These are phyloP conservation scores for Logfia minima DNA, from an alignment of 129 eudicot species.

Conservation along the genomic window DNA sequence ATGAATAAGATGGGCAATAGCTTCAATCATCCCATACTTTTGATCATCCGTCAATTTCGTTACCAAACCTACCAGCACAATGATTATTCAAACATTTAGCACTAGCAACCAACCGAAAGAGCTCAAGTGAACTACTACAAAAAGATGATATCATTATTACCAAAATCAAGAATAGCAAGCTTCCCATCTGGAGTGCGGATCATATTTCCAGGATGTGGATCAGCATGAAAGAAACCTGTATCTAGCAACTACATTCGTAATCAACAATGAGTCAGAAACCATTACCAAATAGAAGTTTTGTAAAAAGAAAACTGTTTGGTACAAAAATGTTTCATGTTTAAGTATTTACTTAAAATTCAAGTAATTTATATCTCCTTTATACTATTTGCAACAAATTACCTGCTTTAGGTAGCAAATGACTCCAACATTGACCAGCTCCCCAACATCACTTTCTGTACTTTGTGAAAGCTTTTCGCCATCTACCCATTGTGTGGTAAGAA, in stretches of 20 bases:
- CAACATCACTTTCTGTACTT: slow-evolving; percentile 97
- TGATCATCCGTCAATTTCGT: slow-evolving; percentile 96
- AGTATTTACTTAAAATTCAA: neutral
- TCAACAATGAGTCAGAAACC: slow-evolving; percentile 25
- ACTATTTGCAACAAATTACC: slow-evolving; percentile 40
- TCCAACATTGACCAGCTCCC: slow-evolving; percentile 98
- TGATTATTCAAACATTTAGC: slow-evolving; percentile 18
- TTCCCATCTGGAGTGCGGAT: slow-evolving; percentile 99
- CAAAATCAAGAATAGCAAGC: slow-evolving; percentile 96
- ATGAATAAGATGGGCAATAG: slow-evolving; percentile 97
- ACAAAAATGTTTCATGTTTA: neutral
- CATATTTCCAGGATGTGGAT: slow-evolving; percentile 99
- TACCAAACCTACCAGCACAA: slow-evolving; percentile 65
- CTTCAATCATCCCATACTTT: slow-evolving; percentile 99
- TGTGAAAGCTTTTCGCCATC: slow-evolving; percentile 99
- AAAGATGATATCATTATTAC: slow-evolving; percentile 38
- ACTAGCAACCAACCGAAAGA: neutral
- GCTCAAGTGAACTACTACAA: neutral
- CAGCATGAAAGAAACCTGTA: slow-evolving; percentile 99
- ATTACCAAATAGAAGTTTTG: slow-evolving; percentile 19
- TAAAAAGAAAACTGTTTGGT: neutral
- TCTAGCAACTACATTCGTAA: slow-evolving; percentile 77
- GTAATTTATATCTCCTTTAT: neutral
- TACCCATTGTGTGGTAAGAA: slow-evolving; percentile 94
- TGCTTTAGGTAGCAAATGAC: slow-evolving; percentile 99